Evolutionary conservation across 2,329 filamentous ascomycete species (phyloP).

Genomic region (Delphinella strobiligena): DNA sequence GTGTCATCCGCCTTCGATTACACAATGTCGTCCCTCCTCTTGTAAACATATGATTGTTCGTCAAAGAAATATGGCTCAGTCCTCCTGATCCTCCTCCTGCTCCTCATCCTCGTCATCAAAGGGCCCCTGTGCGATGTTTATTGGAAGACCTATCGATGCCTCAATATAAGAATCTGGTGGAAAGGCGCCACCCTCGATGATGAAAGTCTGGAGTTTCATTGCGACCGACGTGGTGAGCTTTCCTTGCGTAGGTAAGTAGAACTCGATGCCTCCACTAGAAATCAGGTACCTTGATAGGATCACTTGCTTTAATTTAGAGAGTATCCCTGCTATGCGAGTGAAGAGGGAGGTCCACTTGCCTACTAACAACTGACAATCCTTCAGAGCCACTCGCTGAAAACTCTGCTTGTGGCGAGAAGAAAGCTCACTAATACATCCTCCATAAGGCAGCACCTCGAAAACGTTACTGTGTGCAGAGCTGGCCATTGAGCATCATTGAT

Average conservation of each 20-base stretch:
- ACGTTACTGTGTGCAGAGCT: too few relatives aligned
- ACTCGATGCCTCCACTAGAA: background rate
- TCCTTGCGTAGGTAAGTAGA: background rate
- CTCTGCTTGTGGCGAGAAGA: background rate
- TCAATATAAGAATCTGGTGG: background rate
- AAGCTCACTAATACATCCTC: too few relatives aligned
- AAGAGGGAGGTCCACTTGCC: background rate
- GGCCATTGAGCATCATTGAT: too few relatives aligned
- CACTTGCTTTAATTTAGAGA: background rate
- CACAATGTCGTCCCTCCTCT: too few relatives aligned
- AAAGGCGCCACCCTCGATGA: background rate
- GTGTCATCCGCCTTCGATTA: too few relatives aligned
- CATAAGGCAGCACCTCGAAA: too few relatives aligned
- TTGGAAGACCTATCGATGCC: too few relatives aligned
- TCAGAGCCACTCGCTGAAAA: background rate
- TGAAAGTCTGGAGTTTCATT: background rate
- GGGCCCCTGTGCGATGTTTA: too few relatives aligned
- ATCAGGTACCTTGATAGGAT: background rate
- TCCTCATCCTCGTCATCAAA: too few relatives aligned
- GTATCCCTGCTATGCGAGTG: background rate
- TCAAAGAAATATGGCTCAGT: too few relatives aligned
- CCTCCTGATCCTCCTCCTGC: too few relatives aligned
- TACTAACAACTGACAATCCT: background rate
- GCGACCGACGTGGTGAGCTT: background rate
- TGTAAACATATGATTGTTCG: too few relatives aligned